phyloP scores from a whole-genome alignment of 768 basidiomycete species.

The Russula griseocarnosa region DNA sequence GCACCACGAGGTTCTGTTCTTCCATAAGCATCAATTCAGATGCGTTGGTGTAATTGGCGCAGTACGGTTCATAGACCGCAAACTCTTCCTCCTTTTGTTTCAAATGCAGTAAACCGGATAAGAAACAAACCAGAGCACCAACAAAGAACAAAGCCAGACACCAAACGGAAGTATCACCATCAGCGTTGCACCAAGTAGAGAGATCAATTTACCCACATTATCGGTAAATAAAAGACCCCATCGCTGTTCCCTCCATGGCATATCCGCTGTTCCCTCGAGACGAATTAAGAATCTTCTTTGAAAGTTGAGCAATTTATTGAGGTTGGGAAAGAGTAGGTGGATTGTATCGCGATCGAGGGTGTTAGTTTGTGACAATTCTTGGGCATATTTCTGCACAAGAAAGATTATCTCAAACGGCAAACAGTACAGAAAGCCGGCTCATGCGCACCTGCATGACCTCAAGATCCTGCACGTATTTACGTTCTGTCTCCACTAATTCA shows the following conservation, averaged over 20 bases:
- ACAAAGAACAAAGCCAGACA: constrained; percentile 34
- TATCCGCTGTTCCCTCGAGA: constrained; percentile 79
- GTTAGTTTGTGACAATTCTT: constrained; percentile 73
- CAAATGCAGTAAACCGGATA: constrained; percentile 27
- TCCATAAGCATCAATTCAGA: constrained; percentile 80
- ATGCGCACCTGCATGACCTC: constrained; percentile 87
- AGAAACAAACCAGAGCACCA: constrained; percentile 26
- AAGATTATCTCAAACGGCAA: constrained; percentile 6
- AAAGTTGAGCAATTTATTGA: constrained; percentile 94
- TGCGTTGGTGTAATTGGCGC: constrained; percentile 89
- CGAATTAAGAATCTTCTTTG: constrained; percentile 92
- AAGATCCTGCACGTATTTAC: constrained; percentile 94
- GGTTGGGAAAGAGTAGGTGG: constrained; percentile 90
- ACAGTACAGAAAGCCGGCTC: neutral
- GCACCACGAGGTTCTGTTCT: constrained; percentile 79
- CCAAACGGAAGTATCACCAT: constrained; percentile 45
- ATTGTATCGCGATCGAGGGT: constrained; percentile 93
- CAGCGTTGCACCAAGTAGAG: constrained; percentile 34
- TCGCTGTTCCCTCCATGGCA: constrained; percentile 76
- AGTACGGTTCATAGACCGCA: constrained; percentile 94
- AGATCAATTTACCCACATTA: constrained; percentile 53
- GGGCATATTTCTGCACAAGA: constrained; percentile 76
- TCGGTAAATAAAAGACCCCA: constrained; percentile 86
- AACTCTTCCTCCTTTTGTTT: constrained; percentile 92
- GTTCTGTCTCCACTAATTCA: constrained; percentile 92